phyloP scores from a whole-genome alignment of 345 rosid genomes.

The Lenwebbia sp. region DNA sequence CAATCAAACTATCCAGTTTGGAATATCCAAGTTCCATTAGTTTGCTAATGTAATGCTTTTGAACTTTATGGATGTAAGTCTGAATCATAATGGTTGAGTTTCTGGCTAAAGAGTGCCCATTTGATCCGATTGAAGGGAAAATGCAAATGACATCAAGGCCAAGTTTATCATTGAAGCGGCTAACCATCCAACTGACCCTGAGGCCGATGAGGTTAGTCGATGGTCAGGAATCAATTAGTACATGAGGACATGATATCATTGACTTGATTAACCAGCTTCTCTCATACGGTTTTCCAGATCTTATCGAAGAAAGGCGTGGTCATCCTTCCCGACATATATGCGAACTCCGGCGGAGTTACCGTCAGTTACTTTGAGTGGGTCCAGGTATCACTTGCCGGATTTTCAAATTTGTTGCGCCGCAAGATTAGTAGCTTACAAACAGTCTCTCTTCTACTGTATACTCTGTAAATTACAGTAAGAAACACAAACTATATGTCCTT shows the following conservation, averaged over 20 bases:
- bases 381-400: constrained; percentile 38
- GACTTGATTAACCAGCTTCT: not conserved
- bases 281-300: constrained; percentile 25
- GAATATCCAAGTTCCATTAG: not conserved
- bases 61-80: not conserved
- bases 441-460: not conserved
- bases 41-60: not conserved
- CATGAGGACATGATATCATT: not conserved
- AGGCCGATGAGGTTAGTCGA: constrained; percentile 75
- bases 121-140: constrained; percentile 35
- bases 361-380: constrained; percentile 99
- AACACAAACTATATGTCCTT: not conserved
- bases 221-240: not conserved
- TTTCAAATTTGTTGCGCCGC: not conserved
- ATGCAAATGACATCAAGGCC: constrained; percentile 81
- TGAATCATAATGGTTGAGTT: not conserved
- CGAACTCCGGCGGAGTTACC: constrained; percentile 96
- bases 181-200: constrained; percentile 97
- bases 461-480: not conserved
- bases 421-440: not conserved
- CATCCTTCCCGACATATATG: constrained; percentile 91
- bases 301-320: constrained; percentile 76
- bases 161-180: constrained; percentile 89
- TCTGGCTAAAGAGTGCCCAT: not conserved
- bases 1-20: not conserved